These are phyloP conservation scores for Niveomyces coronatus DNA, from an alignment of 2,329 filamentous ascomycete species.

Conservation along the genomic window DNA sequence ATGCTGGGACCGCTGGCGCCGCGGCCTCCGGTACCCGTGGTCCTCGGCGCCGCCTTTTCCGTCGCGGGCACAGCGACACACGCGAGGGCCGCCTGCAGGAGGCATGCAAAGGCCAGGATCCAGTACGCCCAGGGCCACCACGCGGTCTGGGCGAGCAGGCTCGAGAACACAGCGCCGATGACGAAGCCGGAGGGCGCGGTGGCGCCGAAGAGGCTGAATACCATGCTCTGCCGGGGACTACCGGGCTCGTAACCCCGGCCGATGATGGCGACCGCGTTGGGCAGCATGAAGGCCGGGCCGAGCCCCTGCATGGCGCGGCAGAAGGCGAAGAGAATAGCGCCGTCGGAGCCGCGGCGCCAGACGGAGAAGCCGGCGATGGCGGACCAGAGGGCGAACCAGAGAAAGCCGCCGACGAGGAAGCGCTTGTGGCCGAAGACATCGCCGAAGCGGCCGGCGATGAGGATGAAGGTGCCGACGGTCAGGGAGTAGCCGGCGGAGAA, in stretches of 20 bases:
- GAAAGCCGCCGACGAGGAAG: constrained; percentile 37
- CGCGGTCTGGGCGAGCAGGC: constrained; percentile 18
- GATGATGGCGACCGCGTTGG: constrained; percentile 46
- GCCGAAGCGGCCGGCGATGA: constrained; percentile 41
- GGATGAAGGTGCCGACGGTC: constrained; percentile 41
- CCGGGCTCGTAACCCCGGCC: constrained; percentile 37
- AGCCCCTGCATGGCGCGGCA: constrained; percentile 40
- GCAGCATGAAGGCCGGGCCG: constrained; percentile 43
- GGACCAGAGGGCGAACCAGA: constrained; percentile 40
- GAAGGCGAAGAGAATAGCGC: constrained; percentile 33
- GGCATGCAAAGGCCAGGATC: constrained; percentile 21
- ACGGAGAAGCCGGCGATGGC: constrained; percentile 28
- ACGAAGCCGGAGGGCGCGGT: constrained; percentile 22
- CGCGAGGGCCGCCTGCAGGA: constrained; percentile 17
- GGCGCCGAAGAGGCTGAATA: constrained; percentile 25
- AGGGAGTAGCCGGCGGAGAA: constrained; percentile 43
- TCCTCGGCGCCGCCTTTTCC: constrained; percentile 1
- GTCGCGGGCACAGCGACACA: constrained; percentile 12
- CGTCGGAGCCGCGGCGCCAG: no score
- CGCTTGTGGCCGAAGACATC: constrained; percentile 42
- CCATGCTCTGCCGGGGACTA: constrained; percentile 22
- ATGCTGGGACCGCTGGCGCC: constrained; percentile 3
- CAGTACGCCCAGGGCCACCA: constrained; percentile 37
- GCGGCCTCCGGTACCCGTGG: constrained; percentile 15
- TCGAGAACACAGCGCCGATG: constrained; percentile 19